Evolutionary conservation across 371 early-diverging fungal genomes (phyloP).

Genomic region (Apophysomyces ossiformis): DNA sequence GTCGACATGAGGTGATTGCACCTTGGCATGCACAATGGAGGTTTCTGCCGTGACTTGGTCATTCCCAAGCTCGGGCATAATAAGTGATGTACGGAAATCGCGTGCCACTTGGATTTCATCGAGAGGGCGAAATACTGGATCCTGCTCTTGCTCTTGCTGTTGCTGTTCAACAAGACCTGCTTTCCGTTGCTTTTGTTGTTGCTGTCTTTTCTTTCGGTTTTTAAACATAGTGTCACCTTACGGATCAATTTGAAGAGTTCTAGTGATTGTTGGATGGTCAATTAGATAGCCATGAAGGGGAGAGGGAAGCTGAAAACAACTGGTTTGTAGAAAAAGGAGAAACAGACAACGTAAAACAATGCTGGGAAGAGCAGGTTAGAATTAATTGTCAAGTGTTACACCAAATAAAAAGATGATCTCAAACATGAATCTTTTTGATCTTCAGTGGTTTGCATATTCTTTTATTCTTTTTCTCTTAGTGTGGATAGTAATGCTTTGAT

Average conservation of each 20-base stretch:
- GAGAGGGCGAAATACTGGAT: constrained; percentile 24
- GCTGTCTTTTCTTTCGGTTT: constrained; percentile 27
- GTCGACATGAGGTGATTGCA: neutral
- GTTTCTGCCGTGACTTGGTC: constrained; percentile 2
- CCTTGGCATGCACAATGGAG: constrained; percentile 1
- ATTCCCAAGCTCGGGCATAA: constrained; percentile 40
- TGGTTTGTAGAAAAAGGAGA: neutral
- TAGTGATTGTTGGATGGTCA: neutral
- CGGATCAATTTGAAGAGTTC: neutral
- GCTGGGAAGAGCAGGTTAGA: neutral
- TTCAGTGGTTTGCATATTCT: no score
- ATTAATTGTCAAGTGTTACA: neutral
- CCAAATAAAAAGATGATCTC: neutral
- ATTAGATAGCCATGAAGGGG: neutral
- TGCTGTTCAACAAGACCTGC: constrained; percentile 5
- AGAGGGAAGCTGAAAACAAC: neutral
- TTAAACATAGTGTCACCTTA: constrained; percentile 17
- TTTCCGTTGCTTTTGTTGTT: constrained; percentile 17
- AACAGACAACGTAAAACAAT: neutral
- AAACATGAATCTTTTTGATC: neutral
- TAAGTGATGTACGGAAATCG: constrained; percentile 54
- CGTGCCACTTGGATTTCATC: constrained; percentile 41
- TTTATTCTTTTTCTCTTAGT: no score
- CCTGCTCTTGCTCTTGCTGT: constrained; percentile 1
- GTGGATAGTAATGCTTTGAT: no score